phyloP scores from a whole-genome alignment of 108 stramenopile species.

The Nannochloropsis oceanica region DNA sequence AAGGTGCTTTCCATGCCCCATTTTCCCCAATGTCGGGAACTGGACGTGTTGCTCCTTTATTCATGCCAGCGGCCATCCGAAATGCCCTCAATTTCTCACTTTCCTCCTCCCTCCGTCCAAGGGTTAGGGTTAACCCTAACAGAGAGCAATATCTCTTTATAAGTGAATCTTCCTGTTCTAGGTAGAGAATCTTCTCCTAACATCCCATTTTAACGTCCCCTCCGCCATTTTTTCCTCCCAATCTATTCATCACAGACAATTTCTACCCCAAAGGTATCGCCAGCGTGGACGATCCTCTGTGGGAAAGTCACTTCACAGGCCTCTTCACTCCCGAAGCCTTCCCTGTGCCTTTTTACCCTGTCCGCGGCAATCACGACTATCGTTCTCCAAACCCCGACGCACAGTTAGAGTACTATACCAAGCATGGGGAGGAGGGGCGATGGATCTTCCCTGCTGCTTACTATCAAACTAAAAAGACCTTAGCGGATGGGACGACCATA shows the following conservation, averaged over 20 bases:
- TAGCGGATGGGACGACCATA: not conserved
- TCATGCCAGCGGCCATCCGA: too few species aligned
- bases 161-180: not conserved
- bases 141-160: not conserved
- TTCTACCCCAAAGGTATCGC: not conserved
- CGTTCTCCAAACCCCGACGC: not conserved
- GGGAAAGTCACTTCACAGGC: not conserved
- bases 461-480: not conserved
- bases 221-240: not conserved
- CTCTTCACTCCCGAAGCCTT: not conserved
- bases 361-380: not conserved
- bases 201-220: not conserved
- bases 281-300: not conserved
- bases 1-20: too few species aligned
- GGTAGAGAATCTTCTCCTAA: not conserved
- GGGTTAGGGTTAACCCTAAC: too few species aligned
- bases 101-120: too few species aligned
- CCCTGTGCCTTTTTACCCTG: not conserved
- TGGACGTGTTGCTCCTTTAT: too few species aligned
- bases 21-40: too few species aligned
- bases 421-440: not conserved
- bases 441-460: not conserved
- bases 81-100: too few species aligned
- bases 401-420: not conserved
- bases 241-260: not conserved